Evolutionary conservation across 768 basidiomycete species (phyloP).

Genomic region (Rubroboletus satanas): DNA sequence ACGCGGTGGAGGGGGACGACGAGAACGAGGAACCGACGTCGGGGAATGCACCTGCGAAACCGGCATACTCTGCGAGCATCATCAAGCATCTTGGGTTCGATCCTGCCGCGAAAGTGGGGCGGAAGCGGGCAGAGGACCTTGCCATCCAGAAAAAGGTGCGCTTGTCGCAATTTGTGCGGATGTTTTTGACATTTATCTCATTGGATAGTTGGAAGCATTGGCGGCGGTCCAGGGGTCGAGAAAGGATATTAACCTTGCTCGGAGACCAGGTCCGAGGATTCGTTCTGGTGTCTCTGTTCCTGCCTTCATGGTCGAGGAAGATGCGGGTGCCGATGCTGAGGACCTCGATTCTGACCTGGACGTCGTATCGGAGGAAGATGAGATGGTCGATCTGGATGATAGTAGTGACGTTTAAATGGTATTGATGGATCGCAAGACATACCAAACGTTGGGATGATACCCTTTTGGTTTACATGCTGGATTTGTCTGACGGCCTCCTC

Average conservation of each 20-base stretch:
- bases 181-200: background rate
- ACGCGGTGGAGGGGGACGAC: conserved; percentile 5
- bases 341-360: conserved; percentile 16
- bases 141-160: conserved; percentile 58
- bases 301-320: conserved; percentile 27
- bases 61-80: conserved; percentile 59
- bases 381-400: conserved; percentile 22
- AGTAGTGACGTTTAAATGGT: conserved; percentile 17
- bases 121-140: conserved; percentile 36
- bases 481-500: background rate
- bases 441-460: background rate
- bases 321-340: background rate
- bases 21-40: conserved; percentile 17
- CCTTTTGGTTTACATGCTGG: background rate
- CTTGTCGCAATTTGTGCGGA: background rate
- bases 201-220: conserved; percentile 51
- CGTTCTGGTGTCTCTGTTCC: conserved; percentile 54
- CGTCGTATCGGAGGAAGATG: conserved; percentile 2
- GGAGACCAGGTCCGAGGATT: conserved; percentile 58
- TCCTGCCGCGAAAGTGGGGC: conserved; percentile 57
- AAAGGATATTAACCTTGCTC: conserved; percentile 55
- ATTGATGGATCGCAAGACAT: background rate
- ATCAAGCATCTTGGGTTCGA: conserved; percentile 79
- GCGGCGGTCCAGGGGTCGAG: conserved; percentile 49
- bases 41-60: conserved; percentile 30